Conservation (phyloP, 1,139 yeast species). For the Yamadazyma dendronema region DNA sequence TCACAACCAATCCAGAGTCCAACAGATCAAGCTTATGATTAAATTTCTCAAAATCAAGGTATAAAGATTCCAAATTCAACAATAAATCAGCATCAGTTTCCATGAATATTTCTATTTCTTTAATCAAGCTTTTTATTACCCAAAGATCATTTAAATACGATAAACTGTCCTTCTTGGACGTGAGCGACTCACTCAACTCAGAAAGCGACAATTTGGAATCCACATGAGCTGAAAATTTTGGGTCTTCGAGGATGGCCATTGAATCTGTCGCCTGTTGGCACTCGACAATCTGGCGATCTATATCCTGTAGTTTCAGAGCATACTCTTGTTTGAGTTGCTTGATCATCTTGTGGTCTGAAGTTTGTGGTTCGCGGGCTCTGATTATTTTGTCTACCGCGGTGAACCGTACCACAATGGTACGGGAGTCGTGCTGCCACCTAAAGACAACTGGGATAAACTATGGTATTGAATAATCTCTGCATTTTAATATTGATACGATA, state of each 20-base stretch:
- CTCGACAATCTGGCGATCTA: conserved; percentile 5
- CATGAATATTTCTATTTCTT: conserved; percentile 20
- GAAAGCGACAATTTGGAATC: conserved; percentile 13
- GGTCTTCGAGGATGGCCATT: conserved; percentile 19
- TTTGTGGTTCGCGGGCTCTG: too few relatives aligned
- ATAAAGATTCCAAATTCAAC: conserved; percentile 16
- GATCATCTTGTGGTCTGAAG: conserved; percentile 7
- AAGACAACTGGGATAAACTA: too few relatives aligned
- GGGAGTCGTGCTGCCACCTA: too few relatives aligned
- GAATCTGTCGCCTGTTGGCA: conserved; percentile 14
- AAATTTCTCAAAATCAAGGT: conserved; percentile 19
- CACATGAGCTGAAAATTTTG: conserved; percentile 7
- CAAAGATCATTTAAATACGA: conserved; percentile 22
- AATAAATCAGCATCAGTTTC: conserved; percentile 13
- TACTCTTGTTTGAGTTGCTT: conserved; percentile 6
- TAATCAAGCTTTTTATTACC: conserved; percentile 21
- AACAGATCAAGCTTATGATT: conserved; percentile 10
- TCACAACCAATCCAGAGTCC: conserved; percentile 11
- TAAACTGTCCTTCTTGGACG: conserved; percentile 16
- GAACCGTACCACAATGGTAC: too few relatives aligned
- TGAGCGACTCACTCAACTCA: conserved; percentile 21
- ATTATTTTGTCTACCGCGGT: too few relatives aligned
- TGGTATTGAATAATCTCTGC: too few relatives aligned
- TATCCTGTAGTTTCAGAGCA: conserved; percentile 1
- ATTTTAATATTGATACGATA: too few relatives aligned